Percentiles rank a stretch among this genome's conserved stretches.
These are phyloP conservation scores for Clarkia xantiana DNA, from an alignment of 345 rosid genomes.

Conservation along the genomic window DNA sequence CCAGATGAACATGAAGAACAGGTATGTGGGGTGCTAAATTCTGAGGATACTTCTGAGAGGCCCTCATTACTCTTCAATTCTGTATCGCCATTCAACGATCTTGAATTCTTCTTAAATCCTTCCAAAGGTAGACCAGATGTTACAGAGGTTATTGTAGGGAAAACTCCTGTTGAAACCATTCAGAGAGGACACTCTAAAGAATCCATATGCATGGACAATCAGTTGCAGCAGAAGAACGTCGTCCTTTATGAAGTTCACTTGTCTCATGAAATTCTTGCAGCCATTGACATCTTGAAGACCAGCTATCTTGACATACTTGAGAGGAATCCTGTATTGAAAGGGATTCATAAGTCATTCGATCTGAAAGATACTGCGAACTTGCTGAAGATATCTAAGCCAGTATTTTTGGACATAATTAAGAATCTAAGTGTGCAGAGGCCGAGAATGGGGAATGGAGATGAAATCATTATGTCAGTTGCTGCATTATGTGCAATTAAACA, in stretches of 20 bases:
- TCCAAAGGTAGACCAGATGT: constrained; percentile 27
- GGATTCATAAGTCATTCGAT: constrained; percentile 9
- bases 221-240: constrained; percentile 21
- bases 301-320: constrained; percentile 36
- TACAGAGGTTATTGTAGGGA: constrained; percentile 18
- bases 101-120: constrained; percentile 81
- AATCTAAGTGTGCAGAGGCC: constrained; percentile 18
- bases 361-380: constrained; percentile 23
- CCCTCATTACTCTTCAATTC: constrained; percentile 41
- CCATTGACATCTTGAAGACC: constrained; percentile 26
- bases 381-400: constrained; percentile 38
- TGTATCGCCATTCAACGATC: constrained; percentile 61
- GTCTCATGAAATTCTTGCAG: constrained; percentile 26
- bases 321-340: constrained; percentile 26
- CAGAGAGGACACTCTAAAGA: constrained; percentile 19
- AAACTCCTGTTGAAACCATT: constrained; percentile 14
- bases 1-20: constrained; percentile 14
- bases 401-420: constrained; percentile 32
- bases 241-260: constrained; percentile 25
- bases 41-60: constrained; percentile 26
- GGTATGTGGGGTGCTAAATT: constrained; percentile 16
- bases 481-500: constrained; percentile 40
- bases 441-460: constrained; percentile 16
- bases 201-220: constrained; percentile 12
- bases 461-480: constrained; percentile 27